These are phyloP conservation scores for Cladobotryum protrusum DNA, from an alignment of 2,329 filamentous ascomycete genomes.

Conservation along the genomic window DNA sequence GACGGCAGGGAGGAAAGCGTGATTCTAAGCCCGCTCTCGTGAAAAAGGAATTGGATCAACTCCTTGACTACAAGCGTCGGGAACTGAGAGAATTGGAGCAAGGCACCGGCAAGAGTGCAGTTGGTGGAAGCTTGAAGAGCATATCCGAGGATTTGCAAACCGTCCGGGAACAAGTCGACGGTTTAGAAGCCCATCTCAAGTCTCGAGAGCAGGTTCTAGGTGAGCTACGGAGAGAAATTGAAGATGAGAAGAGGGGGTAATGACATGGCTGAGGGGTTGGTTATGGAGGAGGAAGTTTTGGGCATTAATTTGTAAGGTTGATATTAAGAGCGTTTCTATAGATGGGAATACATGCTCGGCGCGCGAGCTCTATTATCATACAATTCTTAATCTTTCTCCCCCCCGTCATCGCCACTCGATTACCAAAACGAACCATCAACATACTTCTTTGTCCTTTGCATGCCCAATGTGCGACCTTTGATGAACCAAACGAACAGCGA, in stretches of 20 bases:
- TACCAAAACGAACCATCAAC: conserved; percentile 43
- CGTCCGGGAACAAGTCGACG: conserved; percentile 91
- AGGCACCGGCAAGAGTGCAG: conserved; percentile 60
- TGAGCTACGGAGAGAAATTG: conserved; percentile 74
- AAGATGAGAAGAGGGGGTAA: conserved; percentile 68
- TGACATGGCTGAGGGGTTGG: conserved; percentile 15
- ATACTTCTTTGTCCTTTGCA: conserved; percentile 39
- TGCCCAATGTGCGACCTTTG: conserved; percentile 46
- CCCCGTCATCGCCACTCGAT: too few species aligned
- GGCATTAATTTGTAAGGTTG: conserved; percentile 14
- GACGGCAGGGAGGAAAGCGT: conserved; percentile 56
- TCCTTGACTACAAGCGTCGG: conserved; percentile 89
- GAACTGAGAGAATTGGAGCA: conserved; percentile 70
- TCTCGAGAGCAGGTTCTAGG: conserved; percentile 69
- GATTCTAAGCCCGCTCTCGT: conserved; percentile 83
- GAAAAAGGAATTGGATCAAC: conserved; percentile 87
- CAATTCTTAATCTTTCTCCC: background rate
- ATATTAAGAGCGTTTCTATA: conserved; percentile 7
- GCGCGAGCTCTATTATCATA: background rate
- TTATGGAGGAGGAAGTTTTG: background rate
- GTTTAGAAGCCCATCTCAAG: conserved; percentile 74
- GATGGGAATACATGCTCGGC: background rate
- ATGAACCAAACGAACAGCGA: conserved; percentile 44
- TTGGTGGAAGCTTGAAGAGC: conserved; percentile 66
- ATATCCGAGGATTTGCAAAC: conserved; percentile 81